Evolutionary conservation across 1,284 basidiomycete genomes (phyloP), one percentile per base, ranked within the genome.

Genomic region (Fereydounia khargensis): DNA sequence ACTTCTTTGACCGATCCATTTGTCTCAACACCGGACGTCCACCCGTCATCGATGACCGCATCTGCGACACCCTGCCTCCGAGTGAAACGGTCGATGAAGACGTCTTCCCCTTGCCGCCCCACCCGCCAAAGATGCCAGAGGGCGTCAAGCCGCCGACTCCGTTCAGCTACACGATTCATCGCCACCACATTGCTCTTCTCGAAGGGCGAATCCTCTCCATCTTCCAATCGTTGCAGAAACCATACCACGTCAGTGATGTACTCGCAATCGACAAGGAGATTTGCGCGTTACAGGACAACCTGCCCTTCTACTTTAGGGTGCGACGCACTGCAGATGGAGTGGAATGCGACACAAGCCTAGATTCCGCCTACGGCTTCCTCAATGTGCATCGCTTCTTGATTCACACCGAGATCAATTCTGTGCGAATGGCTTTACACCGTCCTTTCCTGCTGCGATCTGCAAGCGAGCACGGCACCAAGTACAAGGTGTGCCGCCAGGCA

Each of bases 351-450:
- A 52, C 46, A 25, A 60, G 48, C 11, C 61, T 64, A 39, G 68
- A 72, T 37, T 40, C 44, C 6, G 47, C 39, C 22, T 70, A 58
- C 27, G 54, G 57, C 30, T 70, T 61, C 28, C 45, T 72, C 36
- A 49, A 57, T 31, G 43, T 64, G 16, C 70, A 72, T 33, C 70
- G 68, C 39, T 67, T 57, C 39, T 50, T 68, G 16, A 35, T 70
- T 19, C 60, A 66, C 35, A 64, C 60, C 40, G 68, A 74, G 38
- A 55, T 72, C 58, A 50, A 56, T 39, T 65, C 68, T 37, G 50
- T 64, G 14, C 34, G 58, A 4, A 55, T 67, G 13, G 54, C 59
- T 1, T 42, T 72, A 18, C 67, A 71, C 41, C 65, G 68, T 9
- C 66, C 70, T 0, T 69, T 58, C 41, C 41, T 73, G 16, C 51